These are phyloP conservation scores for Fusarium pseudonygamai DNA, from an alignment of 2,329 filamentous ascomycete genomes.

Conservation along the genomic window DNA sequence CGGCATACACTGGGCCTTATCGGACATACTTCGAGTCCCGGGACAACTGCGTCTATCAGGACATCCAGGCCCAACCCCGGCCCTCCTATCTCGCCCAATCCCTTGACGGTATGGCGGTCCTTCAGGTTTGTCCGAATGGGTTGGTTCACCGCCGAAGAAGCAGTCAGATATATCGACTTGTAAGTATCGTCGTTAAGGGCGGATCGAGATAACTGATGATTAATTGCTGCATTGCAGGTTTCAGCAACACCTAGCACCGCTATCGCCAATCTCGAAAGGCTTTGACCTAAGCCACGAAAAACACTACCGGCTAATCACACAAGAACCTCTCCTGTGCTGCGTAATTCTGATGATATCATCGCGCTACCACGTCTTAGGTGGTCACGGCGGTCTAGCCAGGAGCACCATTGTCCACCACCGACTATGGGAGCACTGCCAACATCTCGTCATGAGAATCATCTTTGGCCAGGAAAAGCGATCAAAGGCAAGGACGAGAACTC, in stretches of 20 bases:
- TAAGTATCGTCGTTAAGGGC: slow-evolving; percentile 36
- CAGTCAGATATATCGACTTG: slow-evolving; percentile 62
- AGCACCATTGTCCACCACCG: slow-evolving; percentile 63
- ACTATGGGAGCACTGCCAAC: slow-evolving; percentile 64
- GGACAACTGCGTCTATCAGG: not conserved
- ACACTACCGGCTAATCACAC: slow-evolving; percentile 58
- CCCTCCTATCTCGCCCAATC: not conserved
- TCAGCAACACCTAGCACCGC: slow-evolving; percentile 15
- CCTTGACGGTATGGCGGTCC: slow-evolving; percentile 22
- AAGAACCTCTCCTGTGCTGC: slow-evolving; percentile 62
- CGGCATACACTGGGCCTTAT: not conserved
- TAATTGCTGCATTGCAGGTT: not conserved
- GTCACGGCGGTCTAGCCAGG: slow-evolving; percentile 55
- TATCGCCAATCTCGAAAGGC: slow-evolving; percentile 60
- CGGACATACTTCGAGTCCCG: not conserved
- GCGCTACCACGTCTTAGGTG: slow-evolving; percentile 57
- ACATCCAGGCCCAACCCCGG: not conserved
- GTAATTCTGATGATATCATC: slow-evolving; percentile 66
- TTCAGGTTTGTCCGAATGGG: slow-evolving; percentile 63
- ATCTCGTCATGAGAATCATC: slow-evolving; percentile 62
- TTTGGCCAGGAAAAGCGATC: slow-evolving; percentile 63
- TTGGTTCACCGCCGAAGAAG: slow-evolving; percentile 64
- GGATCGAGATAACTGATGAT: not conserved
- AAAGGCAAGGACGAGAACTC: slow-evolving; percentile 58
- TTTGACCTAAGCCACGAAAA: slow-evolving; percentile 60